A percentile compares a stretch with the other conserved stretches of the same genome.
Conservation (phyloP, 2,329 filamentous ascomycete species). For the Helicocarpus griseus region DNA sequence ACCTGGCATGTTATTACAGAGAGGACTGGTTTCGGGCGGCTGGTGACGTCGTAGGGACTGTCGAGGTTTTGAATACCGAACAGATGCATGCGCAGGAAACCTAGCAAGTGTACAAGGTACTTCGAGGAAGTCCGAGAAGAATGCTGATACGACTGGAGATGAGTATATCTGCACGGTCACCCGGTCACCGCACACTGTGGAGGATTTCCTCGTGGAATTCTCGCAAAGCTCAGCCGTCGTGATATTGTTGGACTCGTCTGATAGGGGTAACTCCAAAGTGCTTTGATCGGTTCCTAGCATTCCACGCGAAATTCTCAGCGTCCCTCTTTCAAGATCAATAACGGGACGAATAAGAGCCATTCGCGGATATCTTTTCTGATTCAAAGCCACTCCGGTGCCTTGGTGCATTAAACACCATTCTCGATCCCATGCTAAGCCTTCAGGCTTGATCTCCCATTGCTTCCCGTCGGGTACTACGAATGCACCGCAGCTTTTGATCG, state of each 20-base stretch:
- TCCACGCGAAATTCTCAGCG: slow-evolving; percentile 49
- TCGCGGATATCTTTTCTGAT: slow-evolving; percentile 74
- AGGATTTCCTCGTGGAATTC: slow-evolving; percentile 33
- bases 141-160: slow-evolving; percentile 54
- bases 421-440: slow-evolving; percentile 87
- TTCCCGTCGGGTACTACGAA: slow-evolving; percentile 56
- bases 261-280: slow-evolving; percentile 28
- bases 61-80: slow-evolving; percentile 63
- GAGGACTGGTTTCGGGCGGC: slow-evolving; percentile 14
- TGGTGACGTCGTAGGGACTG: slow-evolving; percentile 49
- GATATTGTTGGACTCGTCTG: slow-evolving; percentile 30
- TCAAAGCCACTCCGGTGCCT: slow-evolving; percentile 74
- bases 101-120: slow-evolving; percentile 76
- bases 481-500: slow-evolving; percentile 87
- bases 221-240: slow-evolving; percentile 56
- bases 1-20: slow-evolving; percentile 36
- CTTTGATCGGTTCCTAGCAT: slow-evolving; percentile 24
- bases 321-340: slow-evolving; percentile 59
- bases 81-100: slow-evolving; percentile 61
- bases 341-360: slow-evolving; percentile 76
- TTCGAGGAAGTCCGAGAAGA: slow-evolving; percentile 66
- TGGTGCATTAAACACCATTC: slow-evolving; percentile 93
- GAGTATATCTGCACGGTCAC: slow-evolving; percentile 63
- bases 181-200: slow-evolving; percentile 74
- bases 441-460: slow-evolving; percentile 66